A percentile compares a stretch with the other conserved stretches of the same genome.
Evolutionary conservation across 345 rosid genomes (phyloP).

Genomic region (Hypericum perforatum): DNA sequence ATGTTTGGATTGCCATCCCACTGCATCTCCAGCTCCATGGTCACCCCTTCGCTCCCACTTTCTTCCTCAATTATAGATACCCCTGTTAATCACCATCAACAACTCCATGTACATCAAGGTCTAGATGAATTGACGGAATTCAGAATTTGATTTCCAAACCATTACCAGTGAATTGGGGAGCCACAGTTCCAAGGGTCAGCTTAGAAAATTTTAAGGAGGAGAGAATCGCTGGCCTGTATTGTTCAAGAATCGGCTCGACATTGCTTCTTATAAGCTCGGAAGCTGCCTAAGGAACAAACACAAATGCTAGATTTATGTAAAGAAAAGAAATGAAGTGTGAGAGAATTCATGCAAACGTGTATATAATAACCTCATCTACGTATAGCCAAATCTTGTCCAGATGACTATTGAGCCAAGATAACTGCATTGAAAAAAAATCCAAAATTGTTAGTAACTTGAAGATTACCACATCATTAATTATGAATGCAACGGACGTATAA

Average conservation of each 20-base stretch:
- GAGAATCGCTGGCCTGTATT: constrained; percentile 59
- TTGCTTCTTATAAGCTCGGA: constrained; percentile 67
- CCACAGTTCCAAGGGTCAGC: constrained; percentile 85
- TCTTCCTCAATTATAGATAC: constrained; percentile 55
- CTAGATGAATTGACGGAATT: no score
- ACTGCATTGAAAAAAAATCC: constrained; percentile 31
- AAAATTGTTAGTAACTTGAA: no score
- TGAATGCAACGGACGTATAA: no score
- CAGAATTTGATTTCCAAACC: neutral
- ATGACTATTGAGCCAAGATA: constrained; percentile 70
- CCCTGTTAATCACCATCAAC: constrained; percentile 29
- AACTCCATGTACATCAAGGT: no score
- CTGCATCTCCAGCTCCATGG: constrained; percentile 84
- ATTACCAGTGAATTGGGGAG: constrained; percentile 90
- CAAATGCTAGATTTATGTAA: neutral
- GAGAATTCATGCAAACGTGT: neutral
- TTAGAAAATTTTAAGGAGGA: constrained; percentile 72
- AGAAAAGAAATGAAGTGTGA: neutral
- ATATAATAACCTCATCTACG: constrained; percentile 47
- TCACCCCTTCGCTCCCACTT: constrained; percentile 35
- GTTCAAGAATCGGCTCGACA: constrained; percentile 84
- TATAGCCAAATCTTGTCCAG: constrained; percentile 92
- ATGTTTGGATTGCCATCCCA: constrained; percentile 91
- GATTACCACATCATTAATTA: no score
- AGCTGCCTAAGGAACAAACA: constrained; percentile 47